phyloP scores from a whole-genome alignment of 2,329 filamentous ascomycete species.

The Amesomyces nigricolor region DNA sequence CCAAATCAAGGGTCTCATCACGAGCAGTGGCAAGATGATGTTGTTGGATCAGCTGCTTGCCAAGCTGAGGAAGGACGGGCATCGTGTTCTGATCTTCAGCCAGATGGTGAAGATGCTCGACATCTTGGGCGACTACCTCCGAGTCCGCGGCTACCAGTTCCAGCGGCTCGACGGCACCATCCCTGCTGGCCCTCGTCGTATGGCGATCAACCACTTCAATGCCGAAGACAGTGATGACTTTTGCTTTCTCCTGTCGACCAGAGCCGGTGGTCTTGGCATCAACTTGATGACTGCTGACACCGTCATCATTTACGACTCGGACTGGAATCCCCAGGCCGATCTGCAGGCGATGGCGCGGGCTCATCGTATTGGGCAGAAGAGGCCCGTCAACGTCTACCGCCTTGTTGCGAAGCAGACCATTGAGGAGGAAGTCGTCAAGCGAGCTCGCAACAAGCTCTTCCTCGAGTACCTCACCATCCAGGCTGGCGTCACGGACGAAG shows the following conservation, averaged over 20 bases:
- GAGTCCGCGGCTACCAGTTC: constrained; percentile 87
- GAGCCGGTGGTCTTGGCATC: constrained; percentile 95
- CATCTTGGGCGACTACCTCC: constrained; percentile 89
- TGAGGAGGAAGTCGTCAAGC: constrained; percentile 93
- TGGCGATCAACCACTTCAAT: constrained; percentile 98
- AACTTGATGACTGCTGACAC: constrained; percentile 99
- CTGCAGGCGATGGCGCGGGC: constrained; percentile 97
- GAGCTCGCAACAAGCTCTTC: constrained; percentile 94
- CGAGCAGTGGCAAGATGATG: constrained; percentile 99
- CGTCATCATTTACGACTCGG: constrained; percentile 94
- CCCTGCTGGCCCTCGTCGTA: constrained; percentile 75
- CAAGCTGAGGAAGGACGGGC: constrained; percentile 87
- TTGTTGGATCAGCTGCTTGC: constrained; percentile 89
- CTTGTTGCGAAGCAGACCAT: constrained; percentile 97
- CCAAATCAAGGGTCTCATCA: constrained; percentile 85
- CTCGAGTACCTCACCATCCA: constrained; percentile 97
- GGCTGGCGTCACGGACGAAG: constrained; percentile 91
- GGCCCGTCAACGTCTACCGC: constrained; percentile 91
- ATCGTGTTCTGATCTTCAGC: constrained; percentile 96
- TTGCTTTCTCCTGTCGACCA: constrained; percentile 89
- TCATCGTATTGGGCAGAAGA: constrained; percentile 95
- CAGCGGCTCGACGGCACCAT: constrained; percentile 95
- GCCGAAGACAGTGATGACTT: constrained; percentile 95
- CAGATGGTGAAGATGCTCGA: constrained; percentile 99
- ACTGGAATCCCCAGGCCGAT: constrained; percentile 98